These are phyloP conservation scores for Macrotyloma uniflorum DNA, from an alignment of 306 rosid genomes.

Conservation along the genomic window DNA sequence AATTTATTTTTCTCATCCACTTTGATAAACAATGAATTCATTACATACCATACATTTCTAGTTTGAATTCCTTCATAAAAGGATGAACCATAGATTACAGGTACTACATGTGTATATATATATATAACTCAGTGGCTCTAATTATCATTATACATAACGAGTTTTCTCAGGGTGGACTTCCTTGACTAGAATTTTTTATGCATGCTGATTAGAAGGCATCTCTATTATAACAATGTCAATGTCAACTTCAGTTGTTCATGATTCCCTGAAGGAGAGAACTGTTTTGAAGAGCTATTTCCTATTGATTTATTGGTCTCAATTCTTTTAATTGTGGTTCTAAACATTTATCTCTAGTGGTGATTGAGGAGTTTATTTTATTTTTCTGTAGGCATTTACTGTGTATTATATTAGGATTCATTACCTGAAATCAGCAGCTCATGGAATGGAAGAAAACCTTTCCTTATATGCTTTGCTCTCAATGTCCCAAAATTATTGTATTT, in stretches of 20 bases:
- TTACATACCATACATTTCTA: background rate
- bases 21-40: too few relatives aligned
- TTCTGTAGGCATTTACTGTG: background rate
- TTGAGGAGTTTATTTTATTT: background rate
- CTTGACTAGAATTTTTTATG: background rate
- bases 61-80: background rate
- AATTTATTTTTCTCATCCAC: too few relatives aligned
- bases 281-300: background rate
- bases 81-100: constrained; percentile 6
- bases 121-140: too few relatives aligned
- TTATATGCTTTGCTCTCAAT: background rate
- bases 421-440: background rate
- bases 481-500: too few relatives aligned
- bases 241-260: background rate
- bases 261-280: background rate
- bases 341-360: too few relatives aligned
- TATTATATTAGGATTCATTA: background rate
- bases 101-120: too few relatives aligned
- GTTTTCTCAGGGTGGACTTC: background rate
- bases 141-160: background rate
- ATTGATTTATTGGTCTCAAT: too few relatives aligned
- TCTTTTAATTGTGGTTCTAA: too few relatives aligned
- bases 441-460: background rate
- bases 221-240: background rate
- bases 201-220: background rate